Percentiles rank a stretch among this genome's conserved stretches.
These are phyloP conservation scores for Diaporthe citri DNA, from an alignment of 2,329 filamentous ascomycete genomes.

Conservation along the genomic window DNA sequence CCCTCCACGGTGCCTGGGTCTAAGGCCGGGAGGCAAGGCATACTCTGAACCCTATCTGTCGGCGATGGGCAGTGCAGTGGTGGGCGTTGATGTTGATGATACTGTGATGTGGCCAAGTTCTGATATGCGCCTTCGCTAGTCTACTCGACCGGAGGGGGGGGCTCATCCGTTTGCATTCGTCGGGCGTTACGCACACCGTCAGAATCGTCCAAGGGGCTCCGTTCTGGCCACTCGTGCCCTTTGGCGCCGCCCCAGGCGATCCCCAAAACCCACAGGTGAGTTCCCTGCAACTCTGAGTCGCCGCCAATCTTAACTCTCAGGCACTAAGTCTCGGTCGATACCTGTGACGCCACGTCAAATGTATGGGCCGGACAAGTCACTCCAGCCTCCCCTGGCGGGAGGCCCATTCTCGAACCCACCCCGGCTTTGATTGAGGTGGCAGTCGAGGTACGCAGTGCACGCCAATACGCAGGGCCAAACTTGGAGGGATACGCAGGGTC, in stretches of 20 bases:
- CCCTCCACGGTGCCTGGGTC: background rate
- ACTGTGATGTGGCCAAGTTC: background rate
- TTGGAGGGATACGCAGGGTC: background rate
- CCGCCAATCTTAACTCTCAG: conserved; percentile 26
- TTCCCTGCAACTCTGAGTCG: conserved; percentile 31
- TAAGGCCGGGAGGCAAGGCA: background rate
- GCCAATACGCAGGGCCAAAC: background rate
- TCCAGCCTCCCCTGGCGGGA: background rate
- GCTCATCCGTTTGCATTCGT: conserved; percentile 13
- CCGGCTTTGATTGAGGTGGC: conserved; percentile 25
- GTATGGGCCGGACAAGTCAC: conserved; percentile 20
- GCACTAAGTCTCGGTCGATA: background rate
- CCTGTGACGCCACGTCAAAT: conserved; percentile 20
- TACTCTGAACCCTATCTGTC: background rate
- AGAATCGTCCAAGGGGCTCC: background rate
- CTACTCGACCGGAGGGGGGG: background rate
- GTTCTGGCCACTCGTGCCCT: background rate
- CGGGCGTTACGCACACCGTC: conserved; percentile 27
- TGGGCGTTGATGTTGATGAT: background rate
- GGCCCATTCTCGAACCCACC: conserved; percentile 28
- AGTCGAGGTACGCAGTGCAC: background rate
- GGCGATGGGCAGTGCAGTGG: background rate
- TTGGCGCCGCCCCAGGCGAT: conserved; percentile 23
- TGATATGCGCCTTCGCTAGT: background rate
- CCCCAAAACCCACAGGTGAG: conserved; percentile 1